phyloP scores from a whole-genome alignment of 208 protist species.

The Trypanosoma congolense region DNA sequence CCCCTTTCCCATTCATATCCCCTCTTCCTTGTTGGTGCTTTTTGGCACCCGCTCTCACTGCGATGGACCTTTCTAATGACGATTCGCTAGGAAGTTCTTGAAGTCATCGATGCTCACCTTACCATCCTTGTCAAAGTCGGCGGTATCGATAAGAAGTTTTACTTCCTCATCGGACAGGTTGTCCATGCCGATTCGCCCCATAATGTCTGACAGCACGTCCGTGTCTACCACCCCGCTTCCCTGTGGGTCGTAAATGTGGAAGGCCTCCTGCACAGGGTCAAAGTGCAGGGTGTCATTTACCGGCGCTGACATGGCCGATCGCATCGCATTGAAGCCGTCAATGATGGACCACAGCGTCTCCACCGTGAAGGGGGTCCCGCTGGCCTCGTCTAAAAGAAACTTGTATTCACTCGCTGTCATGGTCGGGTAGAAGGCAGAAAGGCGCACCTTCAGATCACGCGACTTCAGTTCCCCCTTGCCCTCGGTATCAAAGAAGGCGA shows the following conservation, averaged over 20 bases:
- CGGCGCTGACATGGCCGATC: constrained; percentile 8
- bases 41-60: constrained; percentile 13
- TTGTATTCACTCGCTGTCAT: constrained; percentile 91
- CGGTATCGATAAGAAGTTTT: constrained; percentile 81
- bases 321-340: constrained; percentile 66
- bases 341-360: constrained; percentile 87
- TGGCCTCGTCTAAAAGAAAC: constrained; percentile 84
- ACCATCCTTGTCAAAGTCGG: constrained; percentile 91
- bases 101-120: constrained; percentile 91
- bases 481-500: constrained; percentile 89
- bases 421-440: constrained; percentile 90
- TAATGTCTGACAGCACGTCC: constrained; percentile 71
- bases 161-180: constrained; percentile 84
- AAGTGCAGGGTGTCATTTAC: constrained; percentile 29
- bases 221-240: constrained; percentile 75
- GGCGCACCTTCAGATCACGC: constrained; percentile 77
- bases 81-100: constrained; percentile 68
- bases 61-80: constrained; percentile 37
- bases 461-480: constrained; percentile 77
- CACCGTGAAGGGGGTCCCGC: constrained; percentile 57
- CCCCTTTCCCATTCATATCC: too few relatives aligned
- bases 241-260: constrained; percentile 89
- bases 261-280: constrained; percentile 82
- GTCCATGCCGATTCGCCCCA: constrained; percentile 83
- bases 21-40: not conserved